Evolutionary conservation across 139 green algal species (phyloP).

Genomic region (Chlamydomonas incerta): DNA sequence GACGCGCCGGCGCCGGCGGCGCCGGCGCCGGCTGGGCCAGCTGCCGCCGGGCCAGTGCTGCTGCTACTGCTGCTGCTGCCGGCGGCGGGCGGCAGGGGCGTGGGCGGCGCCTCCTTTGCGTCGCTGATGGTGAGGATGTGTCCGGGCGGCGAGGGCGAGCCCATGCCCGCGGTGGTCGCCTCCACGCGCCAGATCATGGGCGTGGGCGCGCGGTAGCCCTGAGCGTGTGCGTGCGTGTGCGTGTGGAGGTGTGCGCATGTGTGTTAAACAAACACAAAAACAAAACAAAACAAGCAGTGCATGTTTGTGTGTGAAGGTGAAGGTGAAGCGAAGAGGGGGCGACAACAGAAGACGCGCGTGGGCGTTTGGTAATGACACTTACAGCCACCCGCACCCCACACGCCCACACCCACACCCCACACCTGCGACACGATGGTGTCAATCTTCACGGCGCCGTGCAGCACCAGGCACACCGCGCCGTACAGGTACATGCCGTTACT

Average conservation of each 20-base stretch:
- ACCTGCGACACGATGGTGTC: conserved; percentile 57
- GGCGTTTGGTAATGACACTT: too few species aligned
- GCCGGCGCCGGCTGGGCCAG: background rate
- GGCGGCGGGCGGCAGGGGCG: background rate
- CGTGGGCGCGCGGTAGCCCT: conserved; percentile 51
- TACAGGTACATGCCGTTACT: conserved; percentile 48
- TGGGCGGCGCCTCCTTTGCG: conserved; percentile 7
- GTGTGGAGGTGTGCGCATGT: too few species aligned
- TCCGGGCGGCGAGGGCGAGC: background rate
- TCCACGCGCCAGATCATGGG: conserved; percentile 46
- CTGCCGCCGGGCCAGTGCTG: background rate
- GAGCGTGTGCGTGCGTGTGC: too few species aligned
- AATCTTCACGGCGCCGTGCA: conserved; percentile 55
- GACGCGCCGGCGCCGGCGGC: too few species aligned
- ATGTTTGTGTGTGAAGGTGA: background rate
- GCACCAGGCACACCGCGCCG: conserved; percentile 44
- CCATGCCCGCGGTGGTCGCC: conserved; percentile 11
- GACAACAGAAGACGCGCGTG: too few species aligned
- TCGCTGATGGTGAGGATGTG: conserved; percentile 41
- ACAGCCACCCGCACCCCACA: too few species aligned
- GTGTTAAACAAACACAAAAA: too few species aligned
- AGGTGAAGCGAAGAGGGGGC: too few species aligned
- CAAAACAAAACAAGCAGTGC: too few species aligned
- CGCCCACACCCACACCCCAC: background rate
- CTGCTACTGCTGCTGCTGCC: too few species aligned